Evolutionary conservation across 2,329 filamentous ascomycete genomes (phyloP).

Genomic region (Ceratocystis cubensis): DNA sequence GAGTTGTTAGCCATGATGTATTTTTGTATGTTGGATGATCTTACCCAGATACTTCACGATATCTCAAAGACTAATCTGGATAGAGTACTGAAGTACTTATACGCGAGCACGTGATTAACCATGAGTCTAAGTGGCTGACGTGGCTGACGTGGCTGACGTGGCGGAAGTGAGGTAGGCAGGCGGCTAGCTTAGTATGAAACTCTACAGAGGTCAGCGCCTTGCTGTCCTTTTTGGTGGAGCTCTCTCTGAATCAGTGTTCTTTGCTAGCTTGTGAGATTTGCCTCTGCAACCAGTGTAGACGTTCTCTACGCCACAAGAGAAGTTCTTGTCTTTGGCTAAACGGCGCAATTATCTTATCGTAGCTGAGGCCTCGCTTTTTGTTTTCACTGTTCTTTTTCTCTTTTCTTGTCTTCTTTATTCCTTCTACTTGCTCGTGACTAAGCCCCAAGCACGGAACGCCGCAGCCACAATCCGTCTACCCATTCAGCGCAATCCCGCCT

Average conservation of each 20-base stretch:
- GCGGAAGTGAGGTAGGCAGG: too few relatives aligned
- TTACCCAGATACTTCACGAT: too few relatives aligned
- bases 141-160: too few relatives aligned
- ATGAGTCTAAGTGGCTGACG: too few relatives aligned
- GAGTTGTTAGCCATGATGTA: too few relatives aligned
- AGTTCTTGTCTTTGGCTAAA: not conserved
- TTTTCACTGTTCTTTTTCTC: not conserved
- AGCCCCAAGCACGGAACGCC: not conserved
- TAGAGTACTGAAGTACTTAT: too few relatives aligned
- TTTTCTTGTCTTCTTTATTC: not conserved
- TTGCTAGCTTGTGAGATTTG: slow-evolving; percentile 1
- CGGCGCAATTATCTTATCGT: not conserved
- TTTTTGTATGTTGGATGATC: too few relatives aligned
- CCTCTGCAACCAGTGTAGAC: not conserved
- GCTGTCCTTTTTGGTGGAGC: slow-evolving; percentile 14
- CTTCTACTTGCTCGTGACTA: not conserved
- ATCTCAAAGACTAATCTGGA: too few relatives aligned
- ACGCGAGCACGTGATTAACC: too few relatives aligned
- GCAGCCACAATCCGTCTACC: not conserved
- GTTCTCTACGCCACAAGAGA: not conserved
- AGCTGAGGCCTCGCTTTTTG: not conserved
- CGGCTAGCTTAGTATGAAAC: too few relatives aligned
- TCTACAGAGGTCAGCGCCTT: not conserved
- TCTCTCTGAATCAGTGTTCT: not conserved
- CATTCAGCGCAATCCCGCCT: not conserved